Conservation (phyloP, 2,329 filamentous ascomycete genomes). For the Diaporthe batatas region DNA sequence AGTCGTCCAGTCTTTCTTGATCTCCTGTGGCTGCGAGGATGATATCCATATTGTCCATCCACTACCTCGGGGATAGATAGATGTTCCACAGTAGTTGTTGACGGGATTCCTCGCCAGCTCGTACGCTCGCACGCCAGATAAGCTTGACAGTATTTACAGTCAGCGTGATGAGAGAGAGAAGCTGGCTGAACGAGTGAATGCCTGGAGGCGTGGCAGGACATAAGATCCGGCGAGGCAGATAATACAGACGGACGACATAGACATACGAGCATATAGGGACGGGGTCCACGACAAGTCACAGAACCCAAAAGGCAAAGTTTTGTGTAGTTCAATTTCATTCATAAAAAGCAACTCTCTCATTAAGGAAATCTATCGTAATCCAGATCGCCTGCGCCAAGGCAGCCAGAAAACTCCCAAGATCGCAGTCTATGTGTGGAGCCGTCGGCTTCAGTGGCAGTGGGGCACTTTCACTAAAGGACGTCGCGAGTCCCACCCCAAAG, state of each 20-base stretch:
- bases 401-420: constrained; percentile 43
- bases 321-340: not conserved
- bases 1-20: too few species aligned
- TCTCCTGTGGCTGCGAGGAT: too few species aligned
- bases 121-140: too few species aligned
- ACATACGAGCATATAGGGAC: too few species aligned
- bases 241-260: too few species aligned
- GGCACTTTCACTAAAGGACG: constrained; percentile 23
- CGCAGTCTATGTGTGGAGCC: constrained; percentile 40
- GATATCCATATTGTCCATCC: too few species aligned
- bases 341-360: constrained; percentile 38
- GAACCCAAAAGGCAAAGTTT: not conserved
- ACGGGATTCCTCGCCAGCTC: too few species aligned
- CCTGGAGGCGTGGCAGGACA: not conserved
- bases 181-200: not conserved
- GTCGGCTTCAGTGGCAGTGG: constrained; percentile 28
- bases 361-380: constrained; percentile 44
- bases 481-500: constrained; percentile 1
- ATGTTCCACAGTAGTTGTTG: too few species aligned
- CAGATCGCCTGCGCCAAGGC: constrained; percentile 43
- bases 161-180: not conserved
- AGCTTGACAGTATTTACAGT: not conserved
- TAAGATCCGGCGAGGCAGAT: too few species aligned
- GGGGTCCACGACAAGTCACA: not conserved
- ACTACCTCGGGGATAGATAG: too few species aligned